Base-by-base conservation (phyloP, 176 grass and related monocot species). In the Poa annua region DNA sequence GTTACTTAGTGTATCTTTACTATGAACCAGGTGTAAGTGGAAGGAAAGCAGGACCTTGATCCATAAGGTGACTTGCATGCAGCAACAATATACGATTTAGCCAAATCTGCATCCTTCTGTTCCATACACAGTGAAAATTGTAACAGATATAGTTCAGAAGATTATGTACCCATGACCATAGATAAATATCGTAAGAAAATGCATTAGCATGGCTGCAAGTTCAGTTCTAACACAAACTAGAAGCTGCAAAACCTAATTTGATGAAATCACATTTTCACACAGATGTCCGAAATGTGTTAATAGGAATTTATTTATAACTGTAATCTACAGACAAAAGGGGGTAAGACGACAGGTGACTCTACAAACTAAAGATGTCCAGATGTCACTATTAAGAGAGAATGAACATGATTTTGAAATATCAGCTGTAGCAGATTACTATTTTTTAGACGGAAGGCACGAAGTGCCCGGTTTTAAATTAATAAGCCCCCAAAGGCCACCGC, bases 51-150 rank as follows among this genome's bases (percentile, higher is more conserved):
- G 36, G 56, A 97, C 95, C 95, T 94, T 75, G 92, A 97, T 82
- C 95, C 92, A 84, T 97, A 97, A 3, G 92, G 86, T 20, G 90
- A 88, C 83, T 86, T 92, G 88, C 90, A 94, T 71, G 95, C 86
- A 67, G 88, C 86, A 90, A 92, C 48, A 56, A 97, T 94, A 12
- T 84, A 84, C 9, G 78, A 81, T 80, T 94, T 94, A 15, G 95
- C 84, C 62, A 75, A 78, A 15, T 93, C 88, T 78, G 35, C 49
- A 80, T 97, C 63, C 66, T 83, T 86, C 92, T 94, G 81, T 20
- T 59, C 41, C 65, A 6, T 26, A 72, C 48, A 61, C 50, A 75
- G 15, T 86, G 34, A 20, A 67, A 67, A 21, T 19, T 67, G 41
- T 70, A 59, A 42, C 25, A 20, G 22, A 78, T 19, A 36, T 54